Base-by-base conservation (phyloP, 1,284 basidiomycete genomes). In the Heterobasidion parviporum region DNA sequence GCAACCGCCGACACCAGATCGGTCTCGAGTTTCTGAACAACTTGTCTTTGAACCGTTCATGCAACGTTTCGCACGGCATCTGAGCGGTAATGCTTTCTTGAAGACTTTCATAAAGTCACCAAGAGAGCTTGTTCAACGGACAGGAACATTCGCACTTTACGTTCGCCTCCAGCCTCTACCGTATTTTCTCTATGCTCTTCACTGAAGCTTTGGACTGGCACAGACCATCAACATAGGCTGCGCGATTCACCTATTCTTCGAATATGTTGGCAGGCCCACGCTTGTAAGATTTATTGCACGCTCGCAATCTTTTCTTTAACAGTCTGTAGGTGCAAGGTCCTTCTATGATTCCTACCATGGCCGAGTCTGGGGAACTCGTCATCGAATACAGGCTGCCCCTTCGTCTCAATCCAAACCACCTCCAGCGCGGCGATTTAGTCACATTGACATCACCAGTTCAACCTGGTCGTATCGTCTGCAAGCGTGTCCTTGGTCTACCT, bases 261-360 rank as follows among this genome's bases (percentile, higher is more conserved):
- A 83, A 61, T 78, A 86, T 66, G 67, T 89, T 15, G 83, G 78
- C 36, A 76, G 76, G 38, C 67, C 78, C 54, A 80, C 80, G 46
- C 59, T 71, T 38, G 87, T 86, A 56, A 34, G 72, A 65, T 26
- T 56, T 14, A 34, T 49, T 53, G 1, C 15, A 50, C 45, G 38
- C 49, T 38, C 20, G 48, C 50, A 16, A 36, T 49, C 53, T 43
- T 41, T 9, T 34, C 50, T 41, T 9, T 16, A 7, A 48, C 18
- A 41, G 46, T n/a, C 36, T 43, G 35, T 50, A 77, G 75, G 69
- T 70, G 16, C 60, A 60, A 41, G 93, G 93, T 2, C 85, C 87
- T n/a, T 94, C 92, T 51, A 95, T 95, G 92, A 76, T 94, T 32
- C 91, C 92, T 3, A 94, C 92, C 0, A 75, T 95, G 54, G 80